These are phyloP conservation scores for Metarhizium brunneum DNA, from an alignment of 2,329 filamentous ascomycete species.

Conservation along the genomic window DNA sequence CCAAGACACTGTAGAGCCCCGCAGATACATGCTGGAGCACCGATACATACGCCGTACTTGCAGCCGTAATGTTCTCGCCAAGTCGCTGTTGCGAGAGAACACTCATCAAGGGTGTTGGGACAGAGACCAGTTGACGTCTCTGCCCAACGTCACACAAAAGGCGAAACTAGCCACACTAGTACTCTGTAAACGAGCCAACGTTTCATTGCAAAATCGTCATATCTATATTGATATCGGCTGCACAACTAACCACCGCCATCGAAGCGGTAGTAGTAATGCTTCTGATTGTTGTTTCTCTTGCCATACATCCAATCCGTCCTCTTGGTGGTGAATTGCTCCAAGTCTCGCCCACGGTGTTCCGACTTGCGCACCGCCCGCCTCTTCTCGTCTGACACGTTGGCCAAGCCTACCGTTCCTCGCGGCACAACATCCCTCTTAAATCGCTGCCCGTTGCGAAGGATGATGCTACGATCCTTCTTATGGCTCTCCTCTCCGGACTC, in stretches of 20 bases:
- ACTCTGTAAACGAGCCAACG: background rate
- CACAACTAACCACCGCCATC: conserved; percentile 30
- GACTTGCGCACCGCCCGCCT: conserved; percentile 57
- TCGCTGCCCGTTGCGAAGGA: conserved; percentile 13
- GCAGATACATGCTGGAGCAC: too few species aligned
- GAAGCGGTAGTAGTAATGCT: conserved; percentile 46
- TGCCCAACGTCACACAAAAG: background rate
- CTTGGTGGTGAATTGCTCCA: conserved; percentile 51
- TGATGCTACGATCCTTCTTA: conserved; percentile 15
- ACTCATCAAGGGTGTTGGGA: background rate
- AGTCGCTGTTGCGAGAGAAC: background rate
- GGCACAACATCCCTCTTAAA: conserved; percentile 49
- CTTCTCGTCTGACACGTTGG: conserved; percentile 66
- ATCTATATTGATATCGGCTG: background rate
- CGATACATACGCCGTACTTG: too few species aligned
- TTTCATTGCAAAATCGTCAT: conserved; percentile 2
- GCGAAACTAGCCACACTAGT: background rate
- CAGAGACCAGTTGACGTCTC: background rate
- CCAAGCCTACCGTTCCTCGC: conserved; percentile 68
- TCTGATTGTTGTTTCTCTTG: conserved; percentile 66
- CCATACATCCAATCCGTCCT: conserved; percentile 63
- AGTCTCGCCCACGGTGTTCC: conserved; percentile 61
- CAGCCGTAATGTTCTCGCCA: too few species aligned
- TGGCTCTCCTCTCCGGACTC: conserved; percentile 24
- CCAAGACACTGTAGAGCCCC: too few species aligned